Percentiles rank a stretch among this genome's conserved stretches.
Evolutionary conservation across 371 early-diverging fungal genomes (phyloP).

Genomic region (Basidiobolus meristosporus): DNA sequence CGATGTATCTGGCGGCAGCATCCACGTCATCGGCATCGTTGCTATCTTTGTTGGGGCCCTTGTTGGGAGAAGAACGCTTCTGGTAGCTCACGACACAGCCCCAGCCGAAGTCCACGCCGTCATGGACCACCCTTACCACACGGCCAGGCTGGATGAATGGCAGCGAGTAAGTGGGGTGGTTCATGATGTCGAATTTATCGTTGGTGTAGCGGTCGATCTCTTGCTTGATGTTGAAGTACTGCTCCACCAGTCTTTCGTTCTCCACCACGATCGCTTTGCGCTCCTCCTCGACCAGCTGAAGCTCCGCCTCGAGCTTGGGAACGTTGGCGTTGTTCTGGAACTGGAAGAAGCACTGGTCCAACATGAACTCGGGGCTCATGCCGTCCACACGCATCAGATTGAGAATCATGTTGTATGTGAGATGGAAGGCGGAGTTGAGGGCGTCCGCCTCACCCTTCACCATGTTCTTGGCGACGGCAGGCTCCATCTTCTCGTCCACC

Average conservation of each 20-base stretch:
- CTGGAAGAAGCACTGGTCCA: constrained; percentile 91
- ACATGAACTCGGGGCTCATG: constrained; percentile 85
- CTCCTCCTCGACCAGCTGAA: constrained; percentile 31
- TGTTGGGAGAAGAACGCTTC: constrained; percentile 14
- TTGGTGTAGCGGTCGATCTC: constrained; percentile 41
- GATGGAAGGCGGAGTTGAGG: constrained; percentile 92
- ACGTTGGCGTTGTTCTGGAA: constrained; percentile 81
- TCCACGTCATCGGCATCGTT: constrained; percentile 6
- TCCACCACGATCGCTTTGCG: constrained; percentile 31
- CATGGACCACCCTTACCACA: constrained; percentile 43
- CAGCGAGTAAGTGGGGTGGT: constrained; percentile 56
- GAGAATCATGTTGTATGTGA: constrained; percentile 98
- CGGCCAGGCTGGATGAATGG: constrained; percentile 83
- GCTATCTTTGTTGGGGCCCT: constrained; percentile 6
- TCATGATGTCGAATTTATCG: constrained; percentile 59
- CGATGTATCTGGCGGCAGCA: constrained; percentile 28
- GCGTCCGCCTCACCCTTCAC: constrained; percentile 86
- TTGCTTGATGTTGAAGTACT: constrained; percentile 56
- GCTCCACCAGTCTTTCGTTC: constrained; percentile 42
- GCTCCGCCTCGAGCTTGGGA: constrained; percentile 48
- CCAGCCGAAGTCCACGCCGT: constrained; percentile 81
- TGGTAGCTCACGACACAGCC: constrained; percentile 57
- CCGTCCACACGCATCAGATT: constrained; percentile 97
- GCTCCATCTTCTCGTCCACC: constrained; percentile 93
- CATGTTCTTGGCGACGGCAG: constrained; percentile 82